These are phyloP conservation scores for Leccinellum rugosiceps DNA, from an alignment of 768 basidiomycete species.

Conservation along the genomic window DNA sequence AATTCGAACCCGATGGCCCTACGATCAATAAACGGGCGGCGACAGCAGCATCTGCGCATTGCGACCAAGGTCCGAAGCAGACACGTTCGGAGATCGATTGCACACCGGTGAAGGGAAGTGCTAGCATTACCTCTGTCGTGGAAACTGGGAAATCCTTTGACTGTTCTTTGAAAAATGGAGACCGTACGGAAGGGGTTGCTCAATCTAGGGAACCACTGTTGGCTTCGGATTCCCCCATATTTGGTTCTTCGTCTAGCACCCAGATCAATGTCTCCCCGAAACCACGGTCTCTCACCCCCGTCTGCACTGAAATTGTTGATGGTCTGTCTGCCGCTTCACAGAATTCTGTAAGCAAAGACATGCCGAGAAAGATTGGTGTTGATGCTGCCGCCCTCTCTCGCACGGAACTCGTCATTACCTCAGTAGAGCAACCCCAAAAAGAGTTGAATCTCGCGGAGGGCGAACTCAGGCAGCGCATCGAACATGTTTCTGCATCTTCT, in stretches of 20 bases:
- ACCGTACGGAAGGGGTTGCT: neutral
- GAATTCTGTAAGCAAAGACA: neutral
- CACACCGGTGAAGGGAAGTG: conserved; percentile 13
- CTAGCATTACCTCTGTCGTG: neutral
- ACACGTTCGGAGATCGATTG: neutral
- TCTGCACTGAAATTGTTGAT: neutral
- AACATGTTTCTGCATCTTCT: neutral
- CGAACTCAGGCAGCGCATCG: neutral
- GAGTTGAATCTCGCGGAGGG: neutral
- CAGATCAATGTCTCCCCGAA: conserved; percentile 12
- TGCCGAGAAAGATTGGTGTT: neutral
- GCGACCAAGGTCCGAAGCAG: neutral
- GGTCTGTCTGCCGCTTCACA: neutral
- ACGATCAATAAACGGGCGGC: neutral
- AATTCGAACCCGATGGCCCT: conserved; percentile 19
- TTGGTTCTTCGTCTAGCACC: conserved; percentile 13
- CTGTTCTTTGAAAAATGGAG: neutral
- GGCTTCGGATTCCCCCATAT: conserved; percentile 7
- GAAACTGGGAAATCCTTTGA: neutral
- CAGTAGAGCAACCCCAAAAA: neutral
- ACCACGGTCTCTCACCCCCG: neutral
- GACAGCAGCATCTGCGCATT: neutral
- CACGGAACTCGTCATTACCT: neutral
- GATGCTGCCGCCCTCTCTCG: neutral
- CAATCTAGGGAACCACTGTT: neutral